phyloP scores from a whole-genome alignment of 2,329 filamentous ascomycete genomes.

The Fusarium miscanthi region DNA sequence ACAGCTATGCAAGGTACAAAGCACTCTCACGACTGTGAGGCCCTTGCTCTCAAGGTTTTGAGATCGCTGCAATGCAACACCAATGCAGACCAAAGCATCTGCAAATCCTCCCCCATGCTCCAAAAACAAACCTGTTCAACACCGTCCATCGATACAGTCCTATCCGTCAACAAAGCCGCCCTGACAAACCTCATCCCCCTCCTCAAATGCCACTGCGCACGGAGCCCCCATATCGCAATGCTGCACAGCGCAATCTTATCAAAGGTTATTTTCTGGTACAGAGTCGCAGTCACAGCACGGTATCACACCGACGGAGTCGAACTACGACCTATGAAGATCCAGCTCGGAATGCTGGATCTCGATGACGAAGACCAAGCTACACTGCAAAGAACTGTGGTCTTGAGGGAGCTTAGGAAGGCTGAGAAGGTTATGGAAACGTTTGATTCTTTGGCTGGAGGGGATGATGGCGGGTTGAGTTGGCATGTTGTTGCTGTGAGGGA shows the following conservation, averaged over 20 bases:
- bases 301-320: neutral
- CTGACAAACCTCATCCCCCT: slow-evolving; percentile 12
- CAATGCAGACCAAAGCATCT: neutral
- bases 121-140: neutral
- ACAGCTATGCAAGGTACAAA: neutral
- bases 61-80: slow-evolving; percentile 21
- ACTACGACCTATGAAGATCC: slow-evolving; percentile 24
- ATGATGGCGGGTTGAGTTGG: neutral
- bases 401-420: slow-evolving; percentile 18
- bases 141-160: slow-evolving; percentile 26
- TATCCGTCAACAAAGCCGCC: slow-evolving; percentile 21
- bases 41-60: slow-evolving; percentile 3
- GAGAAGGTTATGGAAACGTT: slow-evolving; percentile 20
- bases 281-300: neutral
- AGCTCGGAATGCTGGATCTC: slow-evolving; percentile 21
- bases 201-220: slow-evolving; percentile 12
- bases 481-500: slow-evolving; percentile 7
- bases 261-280: slow-evolving; percentile 32
- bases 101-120: neutral
- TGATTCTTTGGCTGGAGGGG: neutral
- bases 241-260: slow-evolving; percentile 28
- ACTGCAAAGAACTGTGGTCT: neutral
- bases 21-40: slow-evolving; percentile 19
- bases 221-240: slow-evolving; percentile 8
- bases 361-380: slow-evolving; percentile 29